Base-by-base conservation (phyloP, 1,284 basidiomycete genomes). In the Melampsora larici-populina region DNA sequence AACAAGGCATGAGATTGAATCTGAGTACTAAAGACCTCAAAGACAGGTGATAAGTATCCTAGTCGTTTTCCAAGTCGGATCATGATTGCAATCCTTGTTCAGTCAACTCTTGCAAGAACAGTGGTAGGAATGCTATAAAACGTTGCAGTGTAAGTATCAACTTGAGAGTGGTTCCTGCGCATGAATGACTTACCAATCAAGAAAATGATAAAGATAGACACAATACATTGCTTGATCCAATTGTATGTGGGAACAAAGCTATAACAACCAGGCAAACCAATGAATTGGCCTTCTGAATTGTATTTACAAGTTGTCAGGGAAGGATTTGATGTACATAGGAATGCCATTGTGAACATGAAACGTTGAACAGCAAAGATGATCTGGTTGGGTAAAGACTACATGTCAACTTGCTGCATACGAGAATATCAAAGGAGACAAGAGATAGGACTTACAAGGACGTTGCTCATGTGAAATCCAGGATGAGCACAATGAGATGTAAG, bases 401-500 rank as follows among this genome's bases (percentile, higher is more conserved):
- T 24, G 9, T 29, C 55, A 60, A 60, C n/a, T 31, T 31, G 31
- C 29, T 21, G 69, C 36, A 15, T 15, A 49, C 36, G 51, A 70
- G 13, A 3, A 17, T 13, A 9, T 31, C 21, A 15, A 36, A n/a
- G 1, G 49, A 60, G 6, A 66, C n/a, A 29, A 40, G 29, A 2
- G 29, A 11, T 15, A 43, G 24, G 29, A 60, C 75, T 70, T 36
- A 78, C 91, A 82, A 99, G 88, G 88, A 98, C 98, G 85, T 99
- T 99, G 88, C 99, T 98, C 87, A 99, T 95, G 84, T 98, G 95
- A 91, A 99, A 99, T 80, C 96, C 97, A 70, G 97, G 96, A 86
- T 99, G 96, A 70, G 93, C 96, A 84, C 98, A 99, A 87, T 99
- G 99, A 88, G 98, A 99, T 72, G 96, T 98, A 83, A 99, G 87